These are phyloP conservation scores for Ogataea minuta DNA, from an alignment of 805 yeast species.

Conservation along the genomic window DNA sequence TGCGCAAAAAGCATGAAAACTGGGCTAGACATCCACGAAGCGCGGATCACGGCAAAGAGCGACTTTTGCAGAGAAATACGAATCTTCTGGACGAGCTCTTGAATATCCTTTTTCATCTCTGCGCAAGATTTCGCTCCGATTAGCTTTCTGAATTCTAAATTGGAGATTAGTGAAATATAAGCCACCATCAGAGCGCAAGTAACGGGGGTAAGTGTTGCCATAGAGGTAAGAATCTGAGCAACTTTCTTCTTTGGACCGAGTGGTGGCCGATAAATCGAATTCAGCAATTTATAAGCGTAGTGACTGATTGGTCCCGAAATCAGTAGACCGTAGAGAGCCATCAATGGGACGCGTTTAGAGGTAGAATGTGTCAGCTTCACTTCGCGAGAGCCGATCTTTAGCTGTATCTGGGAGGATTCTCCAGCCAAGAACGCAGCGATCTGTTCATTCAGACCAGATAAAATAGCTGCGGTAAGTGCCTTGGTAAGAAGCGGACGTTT, in stretches of 20 bases:
- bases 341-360: conserved; percentile 46
- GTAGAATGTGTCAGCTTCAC: conserved; percentile 39
- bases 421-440: conserved; percentile 52
- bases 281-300: conserved; percentile 47
- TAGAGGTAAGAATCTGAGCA: conserved; percentile 49
- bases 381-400: conserved; percentile 17
- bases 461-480: conserved; percentile 51
- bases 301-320: conserved; percentile 61
- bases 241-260: conserved; percentile 40
- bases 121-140: conserved; percentile 9
- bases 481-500: conserved; percentile 59
- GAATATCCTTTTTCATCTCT: conserved; percentile 18
- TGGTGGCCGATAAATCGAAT: conserved; percentile 43
- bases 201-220: conserved; percentile 55
- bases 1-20: conserved; percentile 55
- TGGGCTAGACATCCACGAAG: conserved; percentile 55
- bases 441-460: conserved; percentile 57
- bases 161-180: conserved; percentile 53
- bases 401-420: conserved; percentile 36
- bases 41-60: conserved; percentile 44
- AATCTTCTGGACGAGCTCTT: conserved; percentile 19
- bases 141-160: conserved; percentile 10
- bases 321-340: conserved; percentile 54
- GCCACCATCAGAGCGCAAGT: conserved; percentile 47
- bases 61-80: conserved; percentile 39